Evolutionary conservation across 441 rosid genomes (phyloP).

Genomic region (Oxalis stricta): DNA sequence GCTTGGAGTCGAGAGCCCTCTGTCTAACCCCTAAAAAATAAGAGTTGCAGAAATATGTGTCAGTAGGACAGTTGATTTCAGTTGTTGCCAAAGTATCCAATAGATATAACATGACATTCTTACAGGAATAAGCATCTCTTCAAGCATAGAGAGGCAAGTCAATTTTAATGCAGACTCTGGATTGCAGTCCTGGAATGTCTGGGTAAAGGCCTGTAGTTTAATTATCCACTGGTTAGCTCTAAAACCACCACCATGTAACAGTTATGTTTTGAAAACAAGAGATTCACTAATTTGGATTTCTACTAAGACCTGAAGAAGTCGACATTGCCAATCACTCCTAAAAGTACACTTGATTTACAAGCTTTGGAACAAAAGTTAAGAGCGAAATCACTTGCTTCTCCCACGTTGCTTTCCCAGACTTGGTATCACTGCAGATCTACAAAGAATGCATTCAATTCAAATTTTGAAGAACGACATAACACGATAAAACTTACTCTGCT

Average conservation of each 20-base stretch:
- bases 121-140: constrained; percentile 67
- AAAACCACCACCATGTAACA: constrained; percentile 1
- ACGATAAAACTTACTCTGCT: not conserved
- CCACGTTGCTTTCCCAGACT: constrained; percentile 26
- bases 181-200: constrained; percentile 45
- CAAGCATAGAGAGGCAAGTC: constrained; percentile 47
- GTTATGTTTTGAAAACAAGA: constrained; percentile 2
- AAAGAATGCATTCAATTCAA: constrained; percentile 7
- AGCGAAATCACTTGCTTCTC: constrained; percentile 39
- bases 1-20: constrained; percentile 19
- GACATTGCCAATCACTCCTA: constrained; percentile 37
- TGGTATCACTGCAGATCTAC: constrained; percentile 29
- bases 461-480: constrained; percentile 5
- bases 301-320: constrained; percentile 60
- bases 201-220: constrained; percentile 71
- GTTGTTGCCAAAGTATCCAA: constrained; percentile 9
- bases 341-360: constrained; percentile 30
- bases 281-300: constrained; percentile 10
- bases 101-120: constrained; percentile 20
- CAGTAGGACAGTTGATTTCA: no score
- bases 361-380: constrained; percentile 59
- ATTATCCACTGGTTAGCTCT: constrained; percentile 2
- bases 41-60: no score
- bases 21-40: constrained; percentile 44
- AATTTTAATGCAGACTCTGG: constrained; percentile 52